phyloP scores from a whole-genome alignment of 768 basidiomycete genomes.

The Lactifluus volemus region DNA sequence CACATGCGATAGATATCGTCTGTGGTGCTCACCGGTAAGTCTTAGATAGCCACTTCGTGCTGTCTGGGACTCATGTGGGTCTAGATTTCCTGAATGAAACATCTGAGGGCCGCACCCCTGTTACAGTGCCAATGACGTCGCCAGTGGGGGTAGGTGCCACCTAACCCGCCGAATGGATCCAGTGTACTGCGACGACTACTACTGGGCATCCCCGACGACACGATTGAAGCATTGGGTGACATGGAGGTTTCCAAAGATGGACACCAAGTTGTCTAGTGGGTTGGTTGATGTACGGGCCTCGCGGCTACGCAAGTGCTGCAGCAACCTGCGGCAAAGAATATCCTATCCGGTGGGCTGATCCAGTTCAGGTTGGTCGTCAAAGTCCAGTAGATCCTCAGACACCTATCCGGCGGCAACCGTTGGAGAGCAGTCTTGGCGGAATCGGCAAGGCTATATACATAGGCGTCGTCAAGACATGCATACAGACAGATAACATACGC shows the following conservation, averaged over 20 bases:
- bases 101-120: no score
- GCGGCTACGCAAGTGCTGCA: slow-evolving; percentile 66
- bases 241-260: slow-evolving; percentile 67
- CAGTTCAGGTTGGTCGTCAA: slow-evolving; percentile 60
- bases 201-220: slow-evolving; percentile 14
- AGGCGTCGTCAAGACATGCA: no score
- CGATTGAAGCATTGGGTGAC: slow-evolving; percentile 17
- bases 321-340: slow-evolving; percentile 68
- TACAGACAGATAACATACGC: no score
- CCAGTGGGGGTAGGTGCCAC: neutral
- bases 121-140: no score
- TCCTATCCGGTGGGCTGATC: slow-evolving; percentile 67
- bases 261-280: slow-evolving; percentile 88
- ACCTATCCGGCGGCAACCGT: slow-evolving; percentile 84
- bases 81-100: no score
- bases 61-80: no score
- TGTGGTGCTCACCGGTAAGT: no score
- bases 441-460: slow-evolving; percentile 41
- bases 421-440: slow-evolving; percentile 78
- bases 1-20: no score
- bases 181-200: no score
- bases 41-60: no score
- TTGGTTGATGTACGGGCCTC: slow-evolving; percentile 74
- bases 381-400: slow-evolving; percentile 91
- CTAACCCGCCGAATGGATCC: slow-evolving; percentile 9